Conservation (phyloP, 768 basidiomycete genomes). For the Boletus rubroflammeus region DNA sequence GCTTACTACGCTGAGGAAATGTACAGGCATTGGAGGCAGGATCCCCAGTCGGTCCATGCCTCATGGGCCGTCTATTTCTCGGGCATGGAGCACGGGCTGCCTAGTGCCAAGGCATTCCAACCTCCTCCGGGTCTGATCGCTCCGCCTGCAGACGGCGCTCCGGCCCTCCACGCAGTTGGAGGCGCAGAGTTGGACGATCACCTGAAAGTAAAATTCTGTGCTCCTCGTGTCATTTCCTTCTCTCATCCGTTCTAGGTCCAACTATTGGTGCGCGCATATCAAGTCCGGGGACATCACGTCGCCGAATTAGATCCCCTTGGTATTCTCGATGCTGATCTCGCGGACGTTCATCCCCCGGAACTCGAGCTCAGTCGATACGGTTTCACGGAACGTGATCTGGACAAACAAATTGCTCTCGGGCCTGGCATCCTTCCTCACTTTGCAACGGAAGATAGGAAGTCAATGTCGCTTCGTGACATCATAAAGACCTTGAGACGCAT, state of each 20-base stretch:
- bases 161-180: conserved; percentile 62
- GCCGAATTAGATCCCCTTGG: conserved; percentile 96
- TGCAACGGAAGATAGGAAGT: conserved; percentile 77
- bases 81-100: conserved; percentile 85
- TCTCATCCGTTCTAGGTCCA: conserved; percentile 61
- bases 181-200: conserved; percentile 88
- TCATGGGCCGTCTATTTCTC: conserved; percentile 96
- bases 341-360: conserved; percentile 75
- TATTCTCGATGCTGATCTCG: conserved; percentile 86
- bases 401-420: conserved; percentile 91
- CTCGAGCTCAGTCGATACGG: conserved; percentile 93
- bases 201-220: conserved; percentile 63
- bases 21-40: conserved; percentile 89
- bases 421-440: conserved; percentile 97
- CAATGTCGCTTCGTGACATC: conserved; percentile 89
- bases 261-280: conserved; percentile 96
- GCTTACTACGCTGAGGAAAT: conserved; percentile 96
- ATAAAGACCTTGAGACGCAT: conserved; percentile 88
- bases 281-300: conserved; percentile 96
- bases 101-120: conserved; percentile 76
- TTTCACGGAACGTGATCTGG: conserved; percentile 90
- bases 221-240: not conserved
- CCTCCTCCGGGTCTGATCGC: conserved; percentile 75
- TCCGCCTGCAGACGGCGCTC: conserved; percentile 73
- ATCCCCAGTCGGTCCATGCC: conserved; percentile 86